Evolutionary conservation across 768 basidiomycete species (phyloP), one percentile per base, ranked within the genome.

Genomic region (Leucogyrophana mollusca): DNA sequence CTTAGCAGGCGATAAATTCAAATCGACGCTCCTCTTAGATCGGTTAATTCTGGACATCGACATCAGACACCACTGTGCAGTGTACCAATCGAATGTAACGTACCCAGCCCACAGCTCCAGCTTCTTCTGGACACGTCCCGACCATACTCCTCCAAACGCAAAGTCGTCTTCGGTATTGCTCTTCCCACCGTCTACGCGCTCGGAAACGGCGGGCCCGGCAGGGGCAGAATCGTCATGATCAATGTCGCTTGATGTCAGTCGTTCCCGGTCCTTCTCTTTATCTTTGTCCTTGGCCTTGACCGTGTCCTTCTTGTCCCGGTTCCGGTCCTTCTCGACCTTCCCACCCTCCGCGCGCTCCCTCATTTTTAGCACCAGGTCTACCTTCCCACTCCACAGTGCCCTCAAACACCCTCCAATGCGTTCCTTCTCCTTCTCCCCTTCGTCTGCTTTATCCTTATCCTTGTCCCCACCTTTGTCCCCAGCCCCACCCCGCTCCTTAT

Each of bases 21-120:
- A 49, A 35, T 66, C 64, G 35, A 56, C 56, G 16, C 55, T 56
- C 33, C 49, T 61, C 47, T 64, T 70, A 45, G 61, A 59, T 38
- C 69, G 66, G 51, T 65, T 71, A 24, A 65, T 60, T 39, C 63
- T 71, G 45, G 33, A 32, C 34, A 49, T 58, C 50, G 56, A 50
- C 39, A 38, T 16, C 11, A 34, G 20, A 44, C 22, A 54, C 7
- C 27, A 34, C 18, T 8, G 18, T 35, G 10, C 34, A 18, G 34
- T 6, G 25, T 38, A 14, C 22, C 37, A 16, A n/a, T 20, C 20
- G 24, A 21, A 48, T 21, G n/a, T 22, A 34, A 64, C 74, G 17
- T 45, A 79, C 77, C 67, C 69, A 16, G 76, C 54, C 77, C 75
- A 79, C 51, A 69, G 65, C 54, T 73, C 78, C 1, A 78, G 58